phyloP scores from a whole-genome alignment of 441 rosid genomes.

The Macaranga tanarius region DNA sequence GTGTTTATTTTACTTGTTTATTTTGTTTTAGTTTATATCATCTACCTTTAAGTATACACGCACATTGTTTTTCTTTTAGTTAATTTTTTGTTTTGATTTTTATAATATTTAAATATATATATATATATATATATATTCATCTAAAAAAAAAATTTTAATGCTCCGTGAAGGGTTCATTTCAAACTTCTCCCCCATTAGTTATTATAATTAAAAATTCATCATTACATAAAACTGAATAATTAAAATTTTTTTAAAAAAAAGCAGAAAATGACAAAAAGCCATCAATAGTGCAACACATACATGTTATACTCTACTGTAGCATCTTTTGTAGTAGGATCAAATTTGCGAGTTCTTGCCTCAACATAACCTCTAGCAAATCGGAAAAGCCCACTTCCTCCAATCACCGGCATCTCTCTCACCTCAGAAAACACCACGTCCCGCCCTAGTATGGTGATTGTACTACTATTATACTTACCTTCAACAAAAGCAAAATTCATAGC shows the following conservation, averaged over 20 bases:
- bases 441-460: conserved; percentile 58
- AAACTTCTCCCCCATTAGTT: background rate
- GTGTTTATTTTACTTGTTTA: too few relatives aligned
- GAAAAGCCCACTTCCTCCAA: conserved; percentile 75
- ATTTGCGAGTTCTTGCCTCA: conserved; percentile 40
- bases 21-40: too few relatives aligned
- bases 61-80: too few relatives aligned
- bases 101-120: too few relatives aligned
- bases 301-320: conserved; percentile 54
- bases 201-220: background rate
- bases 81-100: too few relatives aligned
- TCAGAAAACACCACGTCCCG: conserved; percentile 42
- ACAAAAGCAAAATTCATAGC: conserved; percentile 57
- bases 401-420: conserved; percentile 67
- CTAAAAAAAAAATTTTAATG: too few relatives aligned
- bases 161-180: too few relatives aligned
- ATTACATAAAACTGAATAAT: background rate
- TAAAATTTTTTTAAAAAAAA: background rate
- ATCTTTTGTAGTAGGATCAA: conserved; percentile 37
- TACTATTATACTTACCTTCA: conserved; percentile 59
- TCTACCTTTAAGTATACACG: too few relatives aligned
- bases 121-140: too few relatives aligned
- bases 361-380: conserved; percentile 66
- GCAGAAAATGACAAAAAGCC: background rate
- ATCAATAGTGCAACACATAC: conserved; percentile 60